phyloP scores from a whole-genome alignment of 2,329 filamentous ascomycete species.

The Venturia carpophila region DNA sequence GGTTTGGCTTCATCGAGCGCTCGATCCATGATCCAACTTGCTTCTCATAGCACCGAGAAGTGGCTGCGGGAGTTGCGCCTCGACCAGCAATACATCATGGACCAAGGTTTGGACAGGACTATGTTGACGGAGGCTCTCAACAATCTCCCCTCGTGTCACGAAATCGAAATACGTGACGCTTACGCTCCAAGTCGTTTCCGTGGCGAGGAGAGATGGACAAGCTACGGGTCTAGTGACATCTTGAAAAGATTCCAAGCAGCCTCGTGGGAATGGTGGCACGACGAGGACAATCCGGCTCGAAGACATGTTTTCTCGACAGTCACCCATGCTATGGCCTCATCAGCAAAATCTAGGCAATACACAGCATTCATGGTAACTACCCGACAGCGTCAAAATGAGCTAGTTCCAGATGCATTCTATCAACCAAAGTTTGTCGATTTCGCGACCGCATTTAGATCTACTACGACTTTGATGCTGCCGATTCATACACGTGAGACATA shows the following conservation, averaged over 20 bases:
- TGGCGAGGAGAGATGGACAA: conserved; percentile 3
- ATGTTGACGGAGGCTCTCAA: conserved; percentile 4
- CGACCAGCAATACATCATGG: not conserved
- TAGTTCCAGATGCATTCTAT: not conserved
- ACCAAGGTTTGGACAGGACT: not conserved
- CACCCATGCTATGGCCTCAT: not conserved
- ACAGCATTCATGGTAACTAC: conserved; percentile 4
- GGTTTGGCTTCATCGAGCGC: not conserved
- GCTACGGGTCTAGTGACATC: conserved; percentile 3
- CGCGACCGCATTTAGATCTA: not conserved
- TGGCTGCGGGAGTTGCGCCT: not conserved
- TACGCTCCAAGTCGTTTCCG: not conserved
- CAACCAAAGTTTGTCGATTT: not conserved
- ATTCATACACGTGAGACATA: not conserved
- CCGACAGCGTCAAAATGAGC: not conserved
- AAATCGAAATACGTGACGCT: conserved; percentile 3
- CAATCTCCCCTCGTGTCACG: conserved; percentile 2
- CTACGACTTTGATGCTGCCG: not conserved
- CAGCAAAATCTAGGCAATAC: not conserved
- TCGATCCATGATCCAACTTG: not conserved
- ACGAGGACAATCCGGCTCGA: not conserved
- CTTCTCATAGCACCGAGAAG: not conserved
- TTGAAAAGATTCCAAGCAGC: not conserved
- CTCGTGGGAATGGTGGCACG: conserved; percentile 1
- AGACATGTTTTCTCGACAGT: not conserved